phyloP scores from a whole-genome alignment of 306 rosid genomes.

The Hylodesmum podocarpum region DNA sequence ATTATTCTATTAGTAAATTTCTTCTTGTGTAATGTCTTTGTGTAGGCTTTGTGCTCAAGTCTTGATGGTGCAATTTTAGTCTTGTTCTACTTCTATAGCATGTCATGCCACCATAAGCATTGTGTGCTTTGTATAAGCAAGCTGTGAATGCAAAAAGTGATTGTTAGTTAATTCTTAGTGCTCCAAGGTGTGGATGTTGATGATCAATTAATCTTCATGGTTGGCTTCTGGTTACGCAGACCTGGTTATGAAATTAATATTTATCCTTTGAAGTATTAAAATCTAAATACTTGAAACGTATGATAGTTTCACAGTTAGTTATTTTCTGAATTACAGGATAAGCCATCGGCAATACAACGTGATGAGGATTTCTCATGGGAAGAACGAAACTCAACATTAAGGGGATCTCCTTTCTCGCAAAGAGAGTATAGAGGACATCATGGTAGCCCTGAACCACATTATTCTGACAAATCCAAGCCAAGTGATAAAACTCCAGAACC shows the following conservation, averaged over 20 bases:
- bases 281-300: constrained; percentile 10
- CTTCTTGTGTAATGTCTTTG: background rate
- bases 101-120: constrained; percentile 16
- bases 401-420: constrained; percentile 69
- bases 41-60: background rate
- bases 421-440: constrained; percentile 62
- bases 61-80: background rate
- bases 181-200: constrained; percentile 15
- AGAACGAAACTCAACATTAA: constrained; percentile 49
- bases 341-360: constrained; percentile 51
- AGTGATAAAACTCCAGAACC: constrained; percentile 81
- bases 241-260: constrained; percentile 17
- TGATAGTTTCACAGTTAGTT: constrained; percentile 34
- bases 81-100: background rate
- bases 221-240: constrained; percentile 1
- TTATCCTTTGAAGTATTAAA: background rate
- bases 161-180: constrained; percentile 13
- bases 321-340: constrained; percentile 71
- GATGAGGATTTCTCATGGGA: constrained; percentile 69
- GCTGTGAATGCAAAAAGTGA: background rate
- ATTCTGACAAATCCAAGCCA: constrained; percentile 64
- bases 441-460: constrained; percentile 60
- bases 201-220: background rate
- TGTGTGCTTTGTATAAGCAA: background rate
- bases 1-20: constrained; percentile 4